These are phyloP conservation scores for Penicillium sp. DNA, from an alignment of 2,329 filamentous ascomycete species.

Conservation along the genomic window DNA sequence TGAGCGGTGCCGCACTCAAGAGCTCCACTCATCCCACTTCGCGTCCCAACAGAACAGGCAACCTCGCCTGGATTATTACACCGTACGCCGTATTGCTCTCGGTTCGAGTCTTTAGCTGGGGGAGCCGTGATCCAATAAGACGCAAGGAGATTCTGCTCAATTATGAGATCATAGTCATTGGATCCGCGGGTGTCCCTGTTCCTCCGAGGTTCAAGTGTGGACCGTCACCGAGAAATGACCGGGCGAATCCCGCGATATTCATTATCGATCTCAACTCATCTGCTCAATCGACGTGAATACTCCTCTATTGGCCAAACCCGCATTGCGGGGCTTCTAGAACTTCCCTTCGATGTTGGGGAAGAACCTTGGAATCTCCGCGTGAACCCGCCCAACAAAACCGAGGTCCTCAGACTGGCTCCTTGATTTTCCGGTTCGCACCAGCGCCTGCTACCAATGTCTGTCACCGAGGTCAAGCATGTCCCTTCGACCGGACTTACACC, in stretches of 20 bases:
- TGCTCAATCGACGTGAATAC: not conserved
- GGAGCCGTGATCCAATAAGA: not conserved
- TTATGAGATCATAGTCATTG: not conserved
- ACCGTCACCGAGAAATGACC: constrained; percentile 12
- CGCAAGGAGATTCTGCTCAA: not conserved
- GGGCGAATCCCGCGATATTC: constrained; percentile 9
- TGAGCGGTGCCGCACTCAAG: not conserved
- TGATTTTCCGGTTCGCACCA: constrained; percentile 13
- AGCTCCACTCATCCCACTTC: constrained; percentile 20
- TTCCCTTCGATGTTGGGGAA: constrained; percentile 2
- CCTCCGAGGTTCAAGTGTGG: not conserved
- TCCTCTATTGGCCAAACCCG: constrained; percentile 3
- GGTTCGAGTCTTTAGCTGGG: not conserved
- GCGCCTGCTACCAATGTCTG: constrained; percentile 13
- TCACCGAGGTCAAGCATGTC: constrained; percentile 11
- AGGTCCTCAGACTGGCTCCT: constrained; percentile 15
- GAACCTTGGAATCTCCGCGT: constrained; percentile 9
- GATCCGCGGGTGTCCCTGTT: not conserved
- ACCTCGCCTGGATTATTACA: not conserved
- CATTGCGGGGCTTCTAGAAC: constrained; percentile 2
- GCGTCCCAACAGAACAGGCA: constrained; percentile 12
- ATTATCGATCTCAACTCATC: not conserved
- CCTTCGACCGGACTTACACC: constrained; percentile 16
- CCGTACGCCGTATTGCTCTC: not conserved
- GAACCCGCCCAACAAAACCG: constrained; percentile 18